A percentile compares a stretch with the other conserved stretches of the same genome.
phyloP scores from a whole-genome alignment of 2,329 filamentous ascomycete genomes.

The Taxawa tesnikishii region DNA sequence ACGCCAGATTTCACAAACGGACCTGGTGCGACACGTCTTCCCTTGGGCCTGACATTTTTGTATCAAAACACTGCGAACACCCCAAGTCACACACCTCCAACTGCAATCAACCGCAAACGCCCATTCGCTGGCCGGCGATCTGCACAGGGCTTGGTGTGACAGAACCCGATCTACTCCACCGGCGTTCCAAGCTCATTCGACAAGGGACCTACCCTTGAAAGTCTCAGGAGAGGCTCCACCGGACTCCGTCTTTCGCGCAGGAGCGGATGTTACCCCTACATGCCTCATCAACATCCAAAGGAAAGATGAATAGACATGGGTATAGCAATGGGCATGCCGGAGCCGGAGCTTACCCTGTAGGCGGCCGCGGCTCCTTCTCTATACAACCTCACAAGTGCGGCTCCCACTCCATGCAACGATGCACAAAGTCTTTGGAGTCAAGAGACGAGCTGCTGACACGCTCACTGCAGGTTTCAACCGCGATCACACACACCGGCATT shows the following conservation, averaged over 20 bases:
- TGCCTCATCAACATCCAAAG: slow-evolving; percentile 3
- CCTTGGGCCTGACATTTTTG: no score
- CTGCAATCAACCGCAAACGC: no score
- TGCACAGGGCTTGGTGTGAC: no score
- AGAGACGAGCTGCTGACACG: background rate
- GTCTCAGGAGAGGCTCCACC: background rate
- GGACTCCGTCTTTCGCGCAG: background rate
- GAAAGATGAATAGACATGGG: slow-evolving; percentile 8
- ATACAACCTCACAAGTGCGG: slow-evolving; percentile 11
- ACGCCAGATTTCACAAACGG: no score
- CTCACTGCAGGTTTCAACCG: slow-evolving; percentile 60
- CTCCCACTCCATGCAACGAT: background rate
- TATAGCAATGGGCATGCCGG: slow-evolving; percentile 9
- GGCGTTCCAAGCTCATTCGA: background rate
- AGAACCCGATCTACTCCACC: no score
- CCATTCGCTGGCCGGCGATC: no score
- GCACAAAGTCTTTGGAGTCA: background rate
- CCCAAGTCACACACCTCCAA: no score
- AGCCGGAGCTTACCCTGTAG: slow-evolving; percentile 9
- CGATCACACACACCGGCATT: slow-evolving; percentile 62
- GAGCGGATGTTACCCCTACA: slow-evolving; percentile 5
- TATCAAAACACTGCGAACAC: no score
- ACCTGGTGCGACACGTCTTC: background rate
- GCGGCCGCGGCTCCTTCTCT: slow-evolving; percentile 9
- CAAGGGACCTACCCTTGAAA: background rate